Evolutionary conservation across 2,329 filamentous ascomycete genomes (phyloP).

Genomic region (Myrmaecium sp.): DNA sequence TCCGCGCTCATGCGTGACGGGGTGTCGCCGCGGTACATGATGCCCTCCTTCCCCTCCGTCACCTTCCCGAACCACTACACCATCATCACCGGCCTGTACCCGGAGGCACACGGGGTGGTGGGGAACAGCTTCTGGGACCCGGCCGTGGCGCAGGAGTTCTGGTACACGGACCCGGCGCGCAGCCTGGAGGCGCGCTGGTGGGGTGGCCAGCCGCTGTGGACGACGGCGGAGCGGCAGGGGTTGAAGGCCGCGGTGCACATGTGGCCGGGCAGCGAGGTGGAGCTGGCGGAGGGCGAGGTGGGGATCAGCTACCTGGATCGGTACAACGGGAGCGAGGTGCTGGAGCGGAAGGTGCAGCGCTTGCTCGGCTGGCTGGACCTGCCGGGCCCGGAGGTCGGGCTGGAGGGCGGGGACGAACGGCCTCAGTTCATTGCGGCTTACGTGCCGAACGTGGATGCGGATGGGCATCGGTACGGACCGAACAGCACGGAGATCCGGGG

Average conservation of each 20-base stretch:
- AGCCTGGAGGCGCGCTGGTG: constrained; percentile 87
- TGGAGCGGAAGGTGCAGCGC: constrained; percentile 60
- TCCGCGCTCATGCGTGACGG: constrained; percentile 65
- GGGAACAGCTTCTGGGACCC: constrained; percentile 94
- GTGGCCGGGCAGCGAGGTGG: constrained; percentile 95
- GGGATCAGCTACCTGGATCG: constrained; percentile 71
- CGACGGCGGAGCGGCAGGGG: constrained; percentile 70
- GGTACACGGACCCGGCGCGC: constrained; percentile 59
- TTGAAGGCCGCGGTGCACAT: constrained; percentile 78
- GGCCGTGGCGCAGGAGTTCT: constrained; percentile 59
- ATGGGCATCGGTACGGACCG: constrained; percentile 77
- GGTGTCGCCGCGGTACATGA: constrained; percentile 83
- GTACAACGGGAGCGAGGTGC: constrained; percentile 60
- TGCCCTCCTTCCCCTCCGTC: constrained; percentile 84
- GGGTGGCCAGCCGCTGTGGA: constrained; percentile 87
- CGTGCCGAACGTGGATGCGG: constrained; percentile 76
- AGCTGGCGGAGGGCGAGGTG: constrained; percentile 53
- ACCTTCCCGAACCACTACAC: constrained; percentile 95
- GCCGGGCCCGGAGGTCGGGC: constrained; percentile 49
- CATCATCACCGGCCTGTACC: constrained; percentile 77
- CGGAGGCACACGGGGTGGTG: constrained; percentile 82
- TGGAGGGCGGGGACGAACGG: constrained; percentile 33
- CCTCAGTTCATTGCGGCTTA: constrained; percentile 91
- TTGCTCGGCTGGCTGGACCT: constrained; percentile 73
- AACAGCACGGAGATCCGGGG: constrained; percentile 80